These are phyloP conservation scores for Ophiostoma ulmi DNA, from an alignment of 2,329 filamentous ascomycete genomes.

Conservation along the genomic window DNA sequence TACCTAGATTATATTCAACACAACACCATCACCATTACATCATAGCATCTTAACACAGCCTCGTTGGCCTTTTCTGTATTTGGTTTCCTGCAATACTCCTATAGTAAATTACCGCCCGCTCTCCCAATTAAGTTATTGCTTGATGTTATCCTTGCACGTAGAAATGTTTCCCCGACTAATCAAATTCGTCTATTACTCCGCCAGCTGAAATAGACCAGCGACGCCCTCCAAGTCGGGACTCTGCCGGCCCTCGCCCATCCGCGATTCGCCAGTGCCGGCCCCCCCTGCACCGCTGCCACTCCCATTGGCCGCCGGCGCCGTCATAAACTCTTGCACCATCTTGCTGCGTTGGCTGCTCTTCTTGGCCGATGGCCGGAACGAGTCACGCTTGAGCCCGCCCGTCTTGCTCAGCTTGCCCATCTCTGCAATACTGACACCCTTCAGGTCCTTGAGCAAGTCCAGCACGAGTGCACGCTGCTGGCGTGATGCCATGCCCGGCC, in stretches of 20 bases:
- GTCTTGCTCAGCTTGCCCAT: slow-evolving; percentile 73
- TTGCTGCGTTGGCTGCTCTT: slow-evolving; percentile 46
- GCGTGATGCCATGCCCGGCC: slow-evolving; percentile 57
- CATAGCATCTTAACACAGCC: background rate
- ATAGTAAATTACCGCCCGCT: background rate
- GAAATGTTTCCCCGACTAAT: no score
- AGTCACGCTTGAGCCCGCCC: slow-evolving; percentile 35
- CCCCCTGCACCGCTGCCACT: background rate
- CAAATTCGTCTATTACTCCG: slow-evolving; percentile 7
- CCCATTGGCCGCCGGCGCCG: slow-evolving; percentile 36
- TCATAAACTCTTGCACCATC: slow-evolving; percentile 65
- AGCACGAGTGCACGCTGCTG: slow-evolving; percentile 77
- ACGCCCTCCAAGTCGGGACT: slow-evolving; percentile 54
- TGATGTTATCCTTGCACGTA: background rate
- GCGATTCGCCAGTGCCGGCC: slow-evolving; percentile 21
- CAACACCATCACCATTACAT: no score
- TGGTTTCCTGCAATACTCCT: background rate
- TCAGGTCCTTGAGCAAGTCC: slow-evolving; percentile 76
- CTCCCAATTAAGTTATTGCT: background rate
- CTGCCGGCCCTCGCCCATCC: slow-evolving; percentile 31
- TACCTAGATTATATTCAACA: no score
- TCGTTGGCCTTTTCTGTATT: background rate
- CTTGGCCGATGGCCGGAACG: slow-evolving; percentile 33
- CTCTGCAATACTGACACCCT: slow-evolving; percentile 89
- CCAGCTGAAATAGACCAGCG: slow-evolving; percentile 43